These are phyloP conservation scores for Cadophora luteo-olivacea DNA, from an alignment of 2,329 filamentous ascomycete genomes.

Conservation along the genomic window DNA sequence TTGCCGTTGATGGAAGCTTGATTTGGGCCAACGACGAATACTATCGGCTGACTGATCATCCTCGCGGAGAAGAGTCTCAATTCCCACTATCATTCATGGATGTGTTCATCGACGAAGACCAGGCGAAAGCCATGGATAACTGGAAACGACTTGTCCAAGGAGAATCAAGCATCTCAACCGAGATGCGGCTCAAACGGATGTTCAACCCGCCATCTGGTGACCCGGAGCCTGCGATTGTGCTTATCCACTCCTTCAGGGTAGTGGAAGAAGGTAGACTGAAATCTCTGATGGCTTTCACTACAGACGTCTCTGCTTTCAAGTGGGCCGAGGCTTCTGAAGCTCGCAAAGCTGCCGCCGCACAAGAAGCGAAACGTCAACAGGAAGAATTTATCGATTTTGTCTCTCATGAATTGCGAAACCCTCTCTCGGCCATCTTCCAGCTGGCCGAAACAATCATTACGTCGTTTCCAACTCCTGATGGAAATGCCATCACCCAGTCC, in stretches of 20 bases:
- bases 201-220: slow-evolving; percentile 39
- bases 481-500: slow-evolving; percentile 42
- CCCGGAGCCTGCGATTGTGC: slow-evolving; percentile 37
- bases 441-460: slow-evolving; percentile 74
- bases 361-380: slow-evolving; percentile 71
- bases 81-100: slow-evolving; percentile 36
- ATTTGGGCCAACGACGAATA: slow-evolving; percentile 42
- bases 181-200: slow-evolving; percentile 38
- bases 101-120: slow-evolving; percentile 36
- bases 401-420: slow-evolving; percentile 76
- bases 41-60: slow-evolving; percentile 35
- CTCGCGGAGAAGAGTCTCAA: slow-evolving; percentile 26
- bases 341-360: slow-evolving; percentile 57
- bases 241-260: slow-evolving; percentile 35
- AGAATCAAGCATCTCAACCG: slow-evolving; percentile 33
- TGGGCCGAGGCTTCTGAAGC: slow-evolving; percentile 43
- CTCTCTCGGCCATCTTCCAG: slow-evolving; percentile 76
- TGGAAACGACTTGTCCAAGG: slow-evolving; percentile 37
- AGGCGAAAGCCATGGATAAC: slow-evolving; percentile 23
- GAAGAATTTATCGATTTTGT: slow-evolving; percentile 83
- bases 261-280: slow-evolving; percentile 35
- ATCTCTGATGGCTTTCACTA: slow-evolving; percentile 41
- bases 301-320: slow-evolving; percentile 41
- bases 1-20: slow-evolving; percentile 35
- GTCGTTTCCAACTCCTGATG: slow-evolving; percentile 49